These are phyloP conservation scores for Aspergillus aculeatinus DNA, from an alignment of 2,329 filamentous ascomycete genomes.

Conservation along the genomic window DNA sequence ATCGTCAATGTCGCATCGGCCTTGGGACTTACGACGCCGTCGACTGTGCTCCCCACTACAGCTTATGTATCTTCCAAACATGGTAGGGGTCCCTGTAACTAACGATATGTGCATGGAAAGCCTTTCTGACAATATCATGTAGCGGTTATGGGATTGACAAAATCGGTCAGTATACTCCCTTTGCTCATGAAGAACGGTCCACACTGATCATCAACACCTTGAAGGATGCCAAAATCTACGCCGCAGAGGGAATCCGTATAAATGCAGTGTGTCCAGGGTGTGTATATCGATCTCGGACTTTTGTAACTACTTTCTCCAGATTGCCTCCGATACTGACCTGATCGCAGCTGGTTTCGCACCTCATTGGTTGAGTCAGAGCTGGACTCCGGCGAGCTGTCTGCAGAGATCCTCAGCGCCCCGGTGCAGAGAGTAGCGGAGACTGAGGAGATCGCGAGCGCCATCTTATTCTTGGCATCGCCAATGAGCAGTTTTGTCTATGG, in stretches of 20 bases:
- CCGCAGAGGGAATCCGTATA: constrained; percentile 53
- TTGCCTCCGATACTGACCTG: not conserved
- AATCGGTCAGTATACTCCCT: not conserved
- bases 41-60: not conserved
- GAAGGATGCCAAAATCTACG: constrained; percentile 54
- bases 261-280: constrained; percentile 61
- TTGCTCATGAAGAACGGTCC: not conserved
- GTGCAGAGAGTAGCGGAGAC: constrained; percentile 46
- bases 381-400: not conserved
- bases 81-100: constrained; percentile 5
- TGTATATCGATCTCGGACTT: constrained; percentile 25
- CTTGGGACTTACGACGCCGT: not conserved
- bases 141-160: not conserved
- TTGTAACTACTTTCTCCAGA: no score
- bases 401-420: constrained; percentile 25
- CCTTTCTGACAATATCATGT: not conserved
- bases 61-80: constrained; percentile 38
- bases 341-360: not conserved
- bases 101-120: not conserved
- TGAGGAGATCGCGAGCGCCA: constrained; percentile 55
- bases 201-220: no score
- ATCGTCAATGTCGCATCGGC: constrained; percentile 13
- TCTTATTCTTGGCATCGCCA: constrained; percentile 52
- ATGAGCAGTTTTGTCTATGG: constrained; percentile 57
- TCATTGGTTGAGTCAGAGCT: not conserved